Evolutionary conservation across 1,284 basidiomycete species (phyloP), one percentile per base, ranked within the genome.

Genomic region (Vanrija sp.): DNA sequence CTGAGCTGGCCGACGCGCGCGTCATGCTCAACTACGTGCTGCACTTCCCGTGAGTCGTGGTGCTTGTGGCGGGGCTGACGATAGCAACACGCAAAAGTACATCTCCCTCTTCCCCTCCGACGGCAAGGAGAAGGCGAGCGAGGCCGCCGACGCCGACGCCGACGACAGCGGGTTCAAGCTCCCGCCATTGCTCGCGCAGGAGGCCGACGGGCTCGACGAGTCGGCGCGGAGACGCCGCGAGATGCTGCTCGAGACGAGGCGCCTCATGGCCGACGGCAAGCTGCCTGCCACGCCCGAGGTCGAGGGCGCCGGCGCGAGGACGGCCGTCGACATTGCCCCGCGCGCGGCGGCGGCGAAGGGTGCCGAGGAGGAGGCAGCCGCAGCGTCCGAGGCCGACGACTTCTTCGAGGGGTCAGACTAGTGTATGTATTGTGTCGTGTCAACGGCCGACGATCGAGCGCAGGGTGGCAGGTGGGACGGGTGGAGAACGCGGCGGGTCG

Each of bases 1-100:
- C 76, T 38, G 73, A 79, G n/a, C 63, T 92, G 39, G 66, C 73
- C 16, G 80, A 83, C 54, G 77, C 87, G 36, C 80, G 89, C 19
- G 81, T 90, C 14, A 67, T 93, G 72, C 77, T 93, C 46, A 92
- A 91, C 69, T 94, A 94, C 66, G 82, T 90, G 45, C 64, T 89
- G 19, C 65, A 75, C 53, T 76, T 64, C 49, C 73, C 69, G 89
- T 90, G 60, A 60, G 83, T 78, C 9, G 23, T 9, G 14, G 2
- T 41, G 18, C 35, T 19, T 19, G 16, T 8, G 22, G 2, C 18
- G 6, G 12, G 27, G 19, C 23, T 19, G 16, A 18, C 4, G 4
- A 10, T 6, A 75, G 89, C 4, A 90, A 87, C 73, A 78, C 82
- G 19, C 82, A 85, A 67, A 92, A 88, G 78, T 94, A 93, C 71